Evolutionary conservation across 1,284 basidiomycete genomes (phyloP), one percentile per base, ranked within the genome.

Genomic region (Ganoderma resinaceum): DNA sequence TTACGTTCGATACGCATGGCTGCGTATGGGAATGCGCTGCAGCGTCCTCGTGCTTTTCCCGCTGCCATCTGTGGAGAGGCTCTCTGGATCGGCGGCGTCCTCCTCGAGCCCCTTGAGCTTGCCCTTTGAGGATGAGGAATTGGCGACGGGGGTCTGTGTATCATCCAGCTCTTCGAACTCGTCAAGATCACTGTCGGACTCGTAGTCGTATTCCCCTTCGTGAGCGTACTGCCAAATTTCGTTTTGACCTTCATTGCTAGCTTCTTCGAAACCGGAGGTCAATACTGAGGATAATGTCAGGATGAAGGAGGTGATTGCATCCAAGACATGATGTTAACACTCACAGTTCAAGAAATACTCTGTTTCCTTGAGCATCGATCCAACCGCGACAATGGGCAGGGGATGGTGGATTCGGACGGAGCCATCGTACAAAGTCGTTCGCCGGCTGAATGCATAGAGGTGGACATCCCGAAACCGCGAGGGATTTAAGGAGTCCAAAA

Each of bases 101-200:
- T n/a, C 9, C 0, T 38, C 37, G 37, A 11, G 31, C 16, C 57
- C 42, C 11, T 37, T 68, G 7, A 40, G 12, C 43, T 69, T 69
- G 16, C 68, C 68, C 35, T 66, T 63, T 8, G 49, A 8, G 9
- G 55, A 61, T 11, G 43, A n/a, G n/a, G n/a, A n/a, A 42, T 29
- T 33, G 18, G 62, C 42, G 0, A n/a, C 20, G n/a, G 60, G 14
- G 14, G 7, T 33, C 0, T 16, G 20, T 2, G 14, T 16, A 11
- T 46, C 55, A 18, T 69, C 66, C 14, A 53, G 38, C 8, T 72
- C 69, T 38, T 76, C 74, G n/a, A 62, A 67, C 18, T 75, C 73
- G 20, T 76, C 75, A 3, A 77, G 71, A 61, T 77, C 76, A 62
- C 76, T 77, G 37, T 77, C 76, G 1, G 72, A 72, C 12, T 75